Evolutionary conservation across 441 rosid species (phyloP), one percentile per base, ranked within the genome.

Genomic region (Theobroma grandiflorum): DNA sequence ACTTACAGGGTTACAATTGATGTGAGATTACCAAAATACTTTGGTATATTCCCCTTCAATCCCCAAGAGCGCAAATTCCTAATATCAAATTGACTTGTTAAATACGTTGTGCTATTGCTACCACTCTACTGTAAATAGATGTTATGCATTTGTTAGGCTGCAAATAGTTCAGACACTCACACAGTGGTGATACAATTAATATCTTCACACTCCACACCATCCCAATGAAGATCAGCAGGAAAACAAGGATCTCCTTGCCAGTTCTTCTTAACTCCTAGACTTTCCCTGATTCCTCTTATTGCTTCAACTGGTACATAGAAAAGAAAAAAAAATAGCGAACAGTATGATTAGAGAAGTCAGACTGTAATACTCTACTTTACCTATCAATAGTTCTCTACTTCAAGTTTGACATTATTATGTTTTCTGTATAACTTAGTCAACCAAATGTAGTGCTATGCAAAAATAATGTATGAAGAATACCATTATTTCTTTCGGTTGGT

Each of bases 171-270:
- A 50, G n/a, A 78, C 90, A 77, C 92, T 76, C 71, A 89, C 92
- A 89, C 45, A 20, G 86, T 80, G 12, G 53, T 81, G 71, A 89
- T 86, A 20, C 82, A 81, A 37, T 11, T 10, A 14, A 26, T 85
- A 69, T 78, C 59, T 81, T 52, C 15, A 75, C 91, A 89, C 38
- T 70, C 74, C 4, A 89, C 76, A 31, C 92, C 89, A 0, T 76
- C 71, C 91, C 91, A 88, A 47, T 3, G 3, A 4, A 18, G 9
- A 67, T 33, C 74, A 31, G 11, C 80, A 8, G 90, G 92, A 20
- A 43, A 37, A 52, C 88, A 85, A 1, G 88, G 90, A 61, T 89
- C 89, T 64, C 92, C 92, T 75, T 89, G 84, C 90, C 88, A 89
- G 4, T 86, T 73, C 69, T 50, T 83, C 40, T 20, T 81, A 38